Evolutionary conservation across 1,139 yeast genomes (phyloP).

Genomic region (Groenewaldozyma sp.): DNA sequence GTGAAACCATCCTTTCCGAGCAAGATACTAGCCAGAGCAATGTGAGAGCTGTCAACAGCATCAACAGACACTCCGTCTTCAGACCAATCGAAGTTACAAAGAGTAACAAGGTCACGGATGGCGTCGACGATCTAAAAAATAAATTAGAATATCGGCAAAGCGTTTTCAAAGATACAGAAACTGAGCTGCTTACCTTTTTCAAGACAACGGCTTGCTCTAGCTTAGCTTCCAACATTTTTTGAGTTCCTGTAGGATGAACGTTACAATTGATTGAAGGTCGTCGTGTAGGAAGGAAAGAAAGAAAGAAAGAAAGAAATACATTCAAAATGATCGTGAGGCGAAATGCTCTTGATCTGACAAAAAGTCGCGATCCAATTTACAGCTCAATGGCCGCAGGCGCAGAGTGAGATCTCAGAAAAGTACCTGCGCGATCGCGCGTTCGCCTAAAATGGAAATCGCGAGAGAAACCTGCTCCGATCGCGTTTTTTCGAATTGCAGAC

Average conservation of each 20-base stretch:
- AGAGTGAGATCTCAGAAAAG: no score
- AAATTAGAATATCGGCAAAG: neutral
- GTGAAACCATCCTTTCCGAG: conserved; percentile 87
- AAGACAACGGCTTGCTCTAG: conserved; percentile 86
- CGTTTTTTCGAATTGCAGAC: no score
- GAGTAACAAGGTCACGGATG: conserved; percentile 84
- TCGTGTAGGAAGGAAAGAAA: neutral
- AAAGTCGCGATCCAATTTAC: no score
- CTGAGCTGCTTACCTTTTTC: conserved; percentile 46
- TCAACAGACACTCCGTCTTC: conserved; percentile 93
- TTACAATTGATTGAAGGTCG: neutral
- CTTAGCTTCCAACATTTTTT: conserved; percentile 88
- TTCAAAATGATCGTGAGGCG: no score
- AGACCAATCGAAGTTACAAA: conserved; percentile 94
- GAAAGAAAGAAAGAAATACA: no score
- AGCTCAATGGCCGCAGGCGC: no score
- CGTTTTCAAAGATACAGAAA: neutral
- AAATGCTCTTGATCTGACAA: no score
- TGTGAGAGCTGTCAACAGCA: conserved; percentile 97
- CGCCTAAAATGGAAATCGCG: no score
- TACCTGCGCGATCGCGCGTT: no score
- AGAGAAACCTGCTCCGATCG: no score
- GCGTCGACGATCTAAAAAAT: conserved; percentile 60
- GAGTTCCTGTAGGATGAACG: neutral
- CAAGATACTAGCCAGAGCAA: conserved; percentile 76